These are phyloP conservation scores for Candida ipomoeae DNA, from an alignment of 805 yeast species.

Conservation along the genomic window DNA sequence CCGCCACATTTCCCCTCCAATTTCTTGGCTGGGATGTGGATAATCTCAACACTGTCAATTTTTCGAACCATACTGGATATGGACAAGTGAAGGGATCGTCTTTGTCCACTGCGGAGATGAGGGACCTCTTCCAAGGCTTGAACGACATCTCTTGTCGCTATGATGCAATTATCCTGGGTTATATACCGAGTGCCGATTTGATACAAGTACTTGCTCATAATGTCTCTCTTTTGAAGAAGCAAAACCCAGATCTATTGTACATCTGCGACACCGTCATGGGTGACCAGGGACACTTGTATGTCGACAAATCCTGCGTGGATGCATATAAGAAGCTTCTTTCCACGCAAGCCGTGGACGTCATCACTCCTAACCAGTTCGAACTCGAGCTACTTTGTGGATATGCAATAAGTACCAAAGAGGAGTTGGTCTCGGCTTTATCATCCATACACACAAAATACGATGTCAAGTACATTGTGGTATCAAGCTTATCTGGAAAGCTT, in stretches of 20 bases:
- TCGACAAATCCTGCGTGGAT: conserved; percentile 13
- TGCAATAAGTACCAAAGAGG: conserved; percentile 7
- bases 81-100: conserved; percentile 34
- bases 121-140: conserved; percentile 13
- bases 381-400: conserved; percentile 16
- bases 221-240: conserved; percentile 7
- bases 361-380: conserved; percentile 20
- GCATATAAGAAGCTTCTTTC: conserved; percentile 12
- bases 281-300: conserved; percentile 19
- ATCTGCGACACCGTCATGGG: conserved; percentile 21
- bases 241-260: conserved; percentile 16
- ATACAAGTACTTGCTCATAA: conserved; percentile 11
- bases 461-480: conserved; percentile 15
- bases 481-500: conserved; percentile 15
- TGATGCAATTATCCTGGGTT: conserved; percentile 19
- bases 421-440: conserved; percentile 12
- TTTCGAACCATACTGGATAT: conserved; percentile 91
- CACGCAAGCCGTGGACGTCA: conserved; percentile 12
- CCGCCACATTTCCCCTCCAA: conserved; percentile 88
- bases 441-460: conserved; percentile 9
- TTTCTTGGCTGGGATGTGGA: conserved; percentile 91
- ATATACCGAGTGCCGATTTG: conserved; percentile 15
- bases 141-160: conserved; percentile 12
- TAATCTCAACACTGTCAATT: conserved; percentile 79
- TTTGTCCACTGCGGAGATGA: conserved; percentile 9